Base-by-base conservation (phyloP, 2,329 filamentous ascomycete species). In the Cryphonectria radicalis region DNA sequence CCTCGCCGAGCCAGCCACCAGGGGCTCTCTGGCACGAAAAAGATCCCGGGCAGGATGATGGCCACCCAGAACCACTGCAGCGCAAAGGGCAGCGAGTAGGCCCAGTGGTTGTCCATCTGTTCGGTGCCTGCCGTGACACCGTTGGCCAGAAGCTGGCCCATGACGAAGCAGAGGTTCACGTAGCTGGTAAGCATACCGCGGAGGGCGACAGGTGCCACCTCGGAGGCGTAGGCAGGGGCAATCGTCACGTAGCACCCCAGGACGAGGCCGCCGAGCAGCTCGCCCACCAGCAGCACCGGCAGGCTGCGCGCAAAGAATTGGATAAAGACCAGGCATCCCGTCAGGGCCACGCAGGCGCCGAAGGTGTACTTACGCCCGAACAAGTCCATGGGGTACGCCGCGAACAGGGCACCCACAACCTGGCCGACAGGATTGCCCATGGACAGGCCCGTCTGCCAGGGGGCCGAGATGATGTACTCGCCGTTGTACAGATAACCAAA, bases 141-240 rank as follows among this genome's bases (percentile, higher is more conserved):
- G 70, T 85, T 85, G 5, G 81, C 87, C 2, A 90, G 80, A 5
- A 91, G 82, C 76, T 90, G 88, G 0, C 89, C 89, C 25, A 88
- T 88, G 59, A 89, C 88, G 78, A 89, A 91, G 75, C 88, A 90
- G 53, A 90, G 79, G 75, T 90, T 90, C 70, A 90, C 86, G 70
- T 86, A 90, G 46, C 85, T 86, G 0, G 88, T 90, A 32, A 90
- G 79, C 62, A 87, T 83, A 40, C 86, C 87, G 40, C 89, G 84
- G 55, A 91, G 82, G 0, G 85, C 84, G 42, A 88, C 81, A 1
- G 89, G 89, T 55, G 87, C 88, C 8, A 91, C 86, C 77, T 91
- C 89, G 0, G 86, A 87, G 10, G 88, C 87, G 75, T 90, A 91
- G 0, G 88, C 85, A 0, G 89, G 85, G 0, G 85, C 85, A 68